These are phyloP conservation scores for Solanum bukasovii DNA, from an alignment of 257 asterid species.

Conservation along the genomic window DNA sequence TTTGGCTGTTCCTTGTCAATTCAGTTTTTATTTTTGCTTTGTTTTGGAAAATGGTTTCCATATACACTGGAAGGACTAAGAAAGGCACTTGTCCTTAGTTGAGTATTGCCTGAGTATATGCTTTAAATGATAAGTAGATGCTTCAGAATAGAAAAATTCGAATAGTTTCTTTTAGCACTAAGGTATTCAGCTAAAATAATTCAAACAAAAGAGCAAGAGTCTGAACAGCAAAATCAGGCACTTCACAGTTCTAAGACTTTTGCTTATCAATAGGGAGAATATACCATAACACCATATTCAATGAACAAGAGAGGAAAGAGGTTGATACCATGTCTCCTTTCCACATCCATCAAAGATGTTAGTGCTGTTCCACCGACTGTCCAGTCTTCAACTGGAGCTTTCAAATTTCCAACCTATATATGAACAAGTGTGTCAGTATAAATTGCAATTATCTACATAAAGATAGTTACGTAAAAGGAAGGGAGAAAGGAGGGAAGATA, in stretches of 20 bases:
- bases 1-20: neutral
- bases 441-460: neutral
- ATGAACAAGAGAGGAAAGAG: neutral
- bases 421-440: neutral
- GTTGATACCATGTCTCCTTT: slow-evolving; percentile 89
- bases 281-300: neutral
- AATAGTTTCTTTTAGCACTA: neutral
- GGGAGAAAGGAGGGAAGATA: neutral
- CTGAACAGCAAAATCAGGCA: neutral
- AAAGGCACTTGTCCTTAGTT: neutral
- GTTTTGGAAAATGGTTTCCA: neutral
- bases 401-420: slow-evolving; percentile 86
- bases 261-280: neutral
- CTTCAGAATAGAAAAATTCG: neutral
- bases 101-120: neutral
- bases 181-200: neutral
- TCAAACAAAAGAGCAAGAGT: neutral
- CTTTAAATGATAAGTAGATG: neutral
- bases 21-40: neutral
- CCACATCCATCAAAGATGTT: slow-evolving; percentile 97
- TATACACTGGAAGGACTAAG: neutral
- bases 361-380: slow-evolving; percentile 93
- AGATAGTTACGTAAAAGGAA: neutral
- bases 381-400: slow-evolving; percentile 87
- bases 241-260: neutral